These are phyloP conservation scores for Penicillium salamii DNA, from an alignment of 495 filamentous ascomycete species.

Conservation along the genomic window DNA sequence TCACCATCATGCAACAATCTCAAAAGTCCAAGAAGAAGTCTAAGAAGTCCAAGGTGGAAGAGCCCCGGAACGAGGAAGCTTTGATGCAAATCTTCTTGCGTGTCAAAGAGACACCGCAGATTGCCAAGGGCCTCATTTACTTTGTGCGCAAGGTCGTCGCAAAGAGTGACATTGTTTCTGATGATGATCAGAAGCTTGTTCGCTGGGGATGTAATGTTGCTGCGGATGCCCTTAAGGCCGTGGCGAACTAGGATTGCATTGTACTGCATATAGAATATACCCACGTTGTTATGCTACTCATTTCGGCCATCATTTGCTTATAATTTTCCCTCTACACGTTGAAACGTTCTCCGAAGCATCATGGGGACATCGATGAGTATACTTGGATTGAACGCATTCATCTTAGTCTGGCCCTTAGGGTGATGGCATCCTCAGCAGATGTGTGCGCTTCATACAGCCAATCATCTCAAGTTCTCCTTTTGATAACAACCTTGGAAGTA, in stretches of 20 bases:
- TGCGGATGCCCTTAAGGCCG: constrained; percentile 52
- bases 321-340: too few relatives aligned
- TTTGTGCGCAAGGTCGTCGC: constrained; percentile 76
- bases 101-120: constrained; percentile 55
- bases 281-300: constrained; percentile 7
- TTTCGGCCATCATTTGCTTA: not conserved
- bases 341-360: too few relatives aligned
- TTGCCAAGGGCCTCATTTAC: constrained; percentile 69
- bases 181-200: constrained; percentile 56
- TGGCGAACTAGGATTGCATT: constrained; percentile 31
- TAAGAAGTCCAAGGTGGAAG: constrained; percentile 20
- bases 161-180: constrained; percentile 67
- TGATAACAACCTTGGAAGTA: too few relatives aligned
- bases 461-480: too few relatives aligned
- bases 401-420: too few relatives aligned
- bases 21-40: constrained; percentile 39
- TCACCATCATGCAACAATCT: constrained; percentile 66
- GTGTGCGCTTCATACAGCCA: too few relatives aligned
- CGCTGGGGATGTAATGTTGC: constrained; percentile 70
- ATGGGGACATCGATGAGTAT: too few relatives aligned
- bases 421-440: too few relatives aligned
- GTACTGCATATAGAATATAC: constrained; percentile 24
- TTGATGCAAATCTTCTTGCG: constrained; percentile 65
- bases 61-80: constrained; percentile 46
- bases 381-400: too few relatives aligned